phyloP scores from a whole-genome alignment of 2,329 filamentous ascomycete genomes.

The Phyllosticta capitalensis region DNA sequence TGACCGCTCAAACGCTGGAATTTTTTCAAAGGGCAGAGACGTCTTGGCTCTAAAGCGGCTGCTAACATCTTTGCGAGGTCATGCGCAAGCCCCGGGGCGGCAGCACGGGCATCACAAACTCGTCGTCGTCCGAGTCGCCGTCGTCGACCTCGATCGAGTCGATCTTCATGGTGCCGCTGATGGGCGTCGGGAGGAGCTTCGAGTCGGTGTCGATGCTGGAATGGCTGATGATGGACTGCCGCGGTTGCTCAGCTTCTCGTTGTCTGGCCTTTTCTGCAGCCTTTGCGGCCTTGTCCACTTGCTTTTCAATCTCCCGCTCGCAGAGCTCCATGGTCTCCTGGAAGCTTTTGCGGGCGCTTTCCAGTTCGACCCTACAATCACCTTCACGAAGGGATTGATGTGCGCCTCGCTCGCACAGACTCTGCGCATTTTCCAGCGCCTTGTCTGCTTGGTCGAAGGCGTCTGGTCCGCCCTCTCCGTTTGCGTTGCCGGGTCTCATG shows the following conservation, averaged over 20 bases:
- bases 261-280: conserved; percentile 4
- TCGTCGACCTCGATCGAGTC: conserved; percentile 28
- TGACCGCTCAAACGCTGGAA: conserved; percentile 2
- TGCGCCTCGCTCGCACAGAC: conserved; percentile 74
- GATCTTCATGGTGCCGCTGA: conserved; percentile 13
- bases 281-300: conserved; percentile 6
- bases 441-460: conserved; percentile 61
- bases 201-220: conserved; percentile 6
- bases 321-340: conserved; percentile 53
- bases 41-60: too few species aligned
- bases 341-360: conserved; percentile 57
- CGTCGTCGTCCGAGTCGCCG: conserved; percentile 25
- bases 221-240: background rate
- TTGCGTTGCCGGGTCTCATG: conserved; percentile 12
- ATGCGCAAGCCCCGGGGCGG: conserved; percentile 17
- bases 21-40: conserved; percentile 4
- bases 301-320: conserved; percentile 37
- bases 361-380: conserved; percentile 69
- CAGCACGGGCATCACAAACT: conserved; percentile 27
- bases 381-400: conserved; percentile 85
- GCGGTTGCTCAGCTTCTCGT: conserved; percentile 1
- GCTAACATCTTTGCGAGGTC: conserved; percentile 16
- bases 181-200: conserved; percentile 11
- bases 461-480: conserved; percentile 14
- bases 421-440: conserved; percentile 68